Evolutionary conservation across 1,284 basidiomycete species (phyloP), one percentile per base, ranked within the genome.

Genomic region (Rhodotorula sp.): DNA sequence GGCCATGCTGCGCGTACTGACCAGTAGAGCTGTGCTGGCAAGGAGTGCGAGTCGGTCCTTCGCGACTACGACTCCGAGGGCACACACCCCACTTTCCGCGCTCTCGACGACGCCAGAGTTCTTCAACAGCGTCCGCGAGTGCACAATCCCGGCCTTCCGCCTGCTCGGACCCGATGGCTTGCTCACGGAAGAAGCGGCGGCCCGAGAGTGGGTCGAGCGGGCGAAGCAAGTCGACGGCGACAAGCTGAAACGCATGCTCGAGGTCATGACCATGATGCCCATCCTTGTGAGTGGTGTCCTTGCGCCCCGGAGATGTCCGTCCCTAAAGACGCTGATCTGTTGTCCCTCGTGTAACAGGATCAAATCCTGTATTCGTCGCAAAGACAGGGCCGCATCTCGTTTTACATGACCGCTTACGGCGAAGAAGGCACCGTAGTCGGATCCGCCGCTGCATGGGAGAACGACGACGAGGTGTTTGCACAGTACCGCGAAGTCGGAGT

Each of bases 401-500:
- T 71, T 52, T 75, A 75, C 62, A 72, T 91, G 89, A 91, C 90
- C 43, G 84, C 62, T 10, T 73, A 71, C 89, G 56, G 90, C 89
- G 81, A 82, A 87, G 81, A 64, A 34, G 47, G 73, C 31, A 90
- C 93, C 0, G 89, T 97, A 56, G 88, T 96, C 34, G 94, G 93
- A 12, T 90, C 91, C 58, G 93, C 93, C 1, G 92, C 93, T 20
- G 94, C 89, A 2, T 86, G 97, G 75, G 87, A 87, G 66, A 79
- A 83, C n/a, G 87, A 89, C 73, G 95, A 97, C 81, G 94, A 97
- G 62, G 80, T 82, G 10, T 82, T 81, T 74, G 78, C 80, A 6
- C 81, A 82, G 73, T 82, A 82, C 60, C 72, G 81, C 62, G 95
- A 97, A 84, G 87, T 90, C 82, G 94, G 93, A 54, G 92, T 95